Evolutionary conservation across 495 filamentous ascomycete genomes (phyloP), one percentile per base, ranked within the genome.

Genomic region (Penicillium steckii): DNA sequence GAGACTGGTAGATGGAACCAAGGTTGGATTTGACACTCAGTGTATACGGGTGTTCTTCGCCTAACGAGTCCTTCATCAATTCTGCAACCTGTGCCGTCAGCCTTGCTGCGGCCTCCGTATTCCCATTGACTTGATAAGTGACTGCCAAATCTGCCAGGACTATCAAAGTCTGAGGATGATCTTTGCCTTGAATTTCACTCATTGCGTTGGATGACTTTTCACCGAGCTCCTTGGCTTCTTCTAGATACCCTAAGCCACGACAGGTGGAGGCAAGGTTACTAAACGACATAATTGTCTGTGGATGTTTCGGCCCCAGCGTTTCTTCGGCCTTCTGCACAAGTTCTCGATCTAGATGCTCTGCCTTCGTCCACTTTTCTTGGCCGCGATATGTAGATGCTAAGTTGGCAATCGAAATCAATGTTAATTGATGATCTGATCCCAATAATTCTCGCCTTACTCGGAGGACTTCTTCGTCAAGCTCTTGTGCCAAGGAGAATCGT

Each of bases 141-240:
- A 44, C 22, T 4, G 64, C 62, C 4, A 74, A 50, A 19, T 43
- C 46, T 18, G 44, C 52, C 55, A 69, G 61, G 9, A 52, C 59
- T 10, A 50, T 56, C 8, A 70, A 37, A 6, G 75, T 78, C n/a
- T 61, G n/a, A 13, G 69, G 70, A 62, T 78, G 66, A 9, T 70
- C 57, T 9, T 52, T 51, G 13, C 78, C 74, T 5, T 61, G 58
- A 22, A 54, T 50, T 15, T 54, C 56, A 37, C 60, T 60, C 22
- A 50, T 41, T 7, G 26, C 57, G 3, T 48, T 18, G 18, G 66
- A 46, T 23, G 61, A 52, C 33, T 67, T 56, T 51, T 56, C 43
- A 3, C 54, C 44, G 3, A 72, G 56, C 13, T 60, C 25, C 43
- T 64, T 67, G 7, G 71, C 65, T 45, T 72, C 67, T 27, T 55